These are phyloP conservation scores for Leucocoprinus leucothites DNA, from an alignment of 768 basidiomycete genomes.

Conservation along the genomic window DNA sequence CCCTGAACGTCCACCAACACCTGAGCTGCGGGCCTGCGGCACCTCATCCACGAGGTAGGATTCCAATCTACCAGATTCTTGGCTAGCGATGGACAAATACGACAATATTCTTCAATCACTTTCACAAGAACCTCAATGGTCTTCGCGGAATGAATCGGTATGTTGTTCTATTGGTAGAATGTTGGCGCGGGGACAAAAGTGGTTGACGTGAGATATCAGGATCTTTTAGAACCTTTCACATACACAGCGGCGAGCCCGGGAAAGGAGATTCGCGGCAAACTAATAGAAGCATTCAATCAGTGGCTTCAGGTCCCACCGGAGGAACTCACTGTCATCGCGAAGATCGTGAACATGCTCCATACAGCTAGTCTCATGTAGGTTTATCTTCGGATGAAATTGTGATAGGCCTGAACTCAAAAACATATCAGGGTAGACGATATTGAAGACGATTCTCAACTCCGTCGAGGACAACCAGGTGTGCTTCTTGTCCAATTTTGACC, in stretches of 20 bases:
- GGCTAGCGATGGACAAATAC: conserved; percentile 28
- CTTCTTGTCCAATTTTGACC: neutral
- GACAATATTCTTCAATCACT: conserved; percentile 36
- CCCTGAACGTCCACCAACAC: neutral
- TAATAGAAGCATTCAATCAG: conserved; percentile 90
- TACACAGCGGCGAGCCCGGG: conserved; percentile 85
- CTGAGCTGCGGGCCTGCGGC: no score
- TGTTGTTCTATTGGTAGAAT: neutral
- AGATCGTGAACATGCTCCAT: conserved; percentile 91
- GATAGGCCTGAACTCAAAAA: neutral
- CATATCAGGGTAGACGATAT: conserved; percentile 83
- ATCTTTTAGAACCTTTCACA: conserved; percentile 72
- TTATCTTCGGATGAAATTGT: neutral
- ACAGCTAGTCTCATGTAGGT: conserved; percentile 86
- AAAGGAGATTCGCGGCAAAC: conserved; percentile 84
- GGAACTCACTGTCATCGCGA: conserved; percentile 70
- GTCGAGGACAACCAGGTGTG: conserved; percentile 80
- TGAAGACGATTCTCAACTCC: conserved; percentile 84
- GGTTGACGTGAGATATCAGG: neutral
- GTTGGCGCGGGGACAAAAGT: neutral
- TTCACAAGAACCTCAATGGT: conserved; percentile 32
- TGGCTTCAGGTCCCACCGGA: conserved; percentile 84
- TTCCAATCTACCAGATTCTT: neutral
- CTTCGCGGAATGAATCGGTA: conserved; percentile 31
- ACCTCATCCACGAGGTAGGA: neutral